Evolutionary conservation across 169 alveolate genomes (phyloP).

Genomic region (Toxoplasma gondii): DNA sequence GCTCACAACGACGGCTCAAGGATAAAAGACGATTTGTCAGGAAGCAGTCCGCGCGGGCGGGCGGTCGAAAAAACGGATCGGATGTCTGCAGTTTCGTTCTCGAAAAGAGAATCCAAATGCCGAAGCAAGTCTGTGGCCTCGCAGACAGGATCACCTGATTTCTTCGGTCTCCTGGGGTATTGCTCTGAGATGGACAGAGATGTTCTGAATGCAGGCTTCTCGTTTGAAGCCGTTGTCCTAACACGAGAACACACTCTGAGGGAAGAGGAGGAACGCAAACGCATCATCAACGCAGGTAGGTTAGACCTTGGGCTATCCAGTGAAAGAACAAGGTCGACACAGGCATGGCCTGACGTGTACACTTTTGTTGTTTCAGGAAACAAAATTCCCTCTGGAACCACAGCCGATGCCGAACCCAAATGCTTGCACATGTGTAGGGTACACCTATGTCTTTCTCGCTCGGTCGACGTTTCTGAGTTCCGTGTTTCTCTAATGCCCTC

Average conservation of each 20-base stretch:
- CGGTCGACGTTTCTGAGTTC: no score
- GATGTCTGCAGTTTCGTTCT: not conserved
- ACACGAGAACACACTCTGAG: conserved; percentile 16
- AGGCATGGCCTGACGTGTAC: no score
- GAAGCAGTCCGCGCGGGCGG: no score
- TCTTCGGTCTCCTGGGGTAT: not conserved
- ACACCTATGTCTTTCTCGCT: no score
- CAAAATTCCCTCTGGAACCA: no score
- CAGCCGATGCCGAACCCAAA: no score
- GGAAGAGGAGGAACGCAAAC: not conserved
- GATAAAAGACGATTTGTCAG: not conserved
- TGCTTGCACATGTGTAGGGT: no score
- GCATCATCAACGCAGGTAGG: conserved; percentile 19
- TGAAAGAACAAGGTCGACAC: no score
- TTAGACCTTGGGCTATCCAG: no score
- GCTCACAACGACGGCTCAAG: not conserved
- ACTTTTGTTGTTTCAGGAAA: no score
- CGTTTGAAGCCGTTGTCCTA: conserved; percentile 2
- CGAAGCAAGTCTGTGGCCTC: not conserved
- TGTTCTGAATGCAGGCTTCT: not conserved
- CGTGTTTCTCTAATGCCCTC: no score
- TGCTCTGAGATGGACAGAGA: not conserved
- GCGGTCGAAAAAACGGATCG: not conserved
- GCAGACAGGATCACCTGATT: not conserved
- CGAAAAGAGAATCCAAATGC: not conserved